Conservation (phyloP, 2,329 filamentous ascomycete species). For the Dothideomycetes sp. region DNA sequence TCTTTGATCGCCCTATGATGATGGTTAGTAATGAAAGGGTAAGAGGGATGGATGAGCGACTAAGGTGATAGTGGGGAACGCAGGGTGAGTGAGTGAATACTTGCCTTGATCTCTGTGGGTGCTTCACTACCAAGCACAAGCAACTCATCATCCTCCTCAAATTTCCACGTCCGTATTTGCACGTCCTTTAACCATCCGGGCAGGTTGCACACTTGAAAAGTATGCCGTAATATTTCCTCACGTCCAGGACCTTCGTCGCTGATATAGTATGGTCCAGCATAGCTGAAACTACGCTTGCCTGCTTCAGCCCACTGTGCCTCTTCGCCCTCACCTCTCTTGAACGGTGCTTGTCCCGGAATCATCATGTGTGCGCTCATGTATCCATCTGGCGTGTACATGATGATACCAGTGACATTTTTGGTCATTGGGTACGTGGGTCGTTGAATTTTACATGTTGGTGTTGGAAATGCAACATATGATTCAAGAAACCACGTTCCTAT, state of each 20-base stretch:
- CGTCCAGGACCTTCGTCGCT: conserved; percentile 21
- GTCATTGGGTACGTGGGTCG: conserved; percentile 19
- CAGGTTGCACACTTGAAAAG: conserved; percentile 26
- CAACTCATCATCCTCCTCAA: conserved; percentile 27
- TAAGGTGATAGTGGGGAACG: too few relatives aligned
- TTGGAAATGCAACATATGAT: conserved; percentile 27
- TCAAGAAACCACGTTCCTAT: conserved; percentile 26
- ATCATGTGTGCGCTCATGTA: conserved; percentile 23
- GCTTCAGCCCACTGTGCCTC: conserved; percentile 28
- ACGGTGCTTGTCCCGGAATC: conserved; percentile 20
- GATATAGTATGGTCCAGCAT: conserved; percentile 28
- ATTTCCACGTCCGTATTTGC: conserved; percentile 24
- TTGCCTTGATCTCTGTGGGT: conserved; percentile 26
- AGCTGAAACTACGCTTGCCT: conserved; percentile 25
- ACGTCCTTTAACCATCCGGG: conserved; percentile 28
- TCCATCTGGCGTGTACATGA: conserved; percentile 22
- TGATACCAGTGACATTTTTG: conserved; percentile 19
- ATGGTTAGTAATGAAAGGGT: too few relatives aligned
- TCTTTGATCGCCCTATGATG: conserved; percentile 25
- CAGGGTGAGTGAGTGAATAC: neutral
- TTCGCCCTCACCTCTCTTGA: conserved; percentile 25
- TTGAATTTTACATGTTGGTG: conserved; percentile 21
- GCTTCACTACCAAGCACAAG: conserved; percentile 26
- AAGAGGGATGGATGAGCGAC: too few relatives aligned
- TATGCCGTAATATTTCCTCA: conserved; percentile 24